Base-by-base conservation (phyloP, 495 filamentous ascomycete genomes). In the Aspergillus sclerotioniger region DNA sequence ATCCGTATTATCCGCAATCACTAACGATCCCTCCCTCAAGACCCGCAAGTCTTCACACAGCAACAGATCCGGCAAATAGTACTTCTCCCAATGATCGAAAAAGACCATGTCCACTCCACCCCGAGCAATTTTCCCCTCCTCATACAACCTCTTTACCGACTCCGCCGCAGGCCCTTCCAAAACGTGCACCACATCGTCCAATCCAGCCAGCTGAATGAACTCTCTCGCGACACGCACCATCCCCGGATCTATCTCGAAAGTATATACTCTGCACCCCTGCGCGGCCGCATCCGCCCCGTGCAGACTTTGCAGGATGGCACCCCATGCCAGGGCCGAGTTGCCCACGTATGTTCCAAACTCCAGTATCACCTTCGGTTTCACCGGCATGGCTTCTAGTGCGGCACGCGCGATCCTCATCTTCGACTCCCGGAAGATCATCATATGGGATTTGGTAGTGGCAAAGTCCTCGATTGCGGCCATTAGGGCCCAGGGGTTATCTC, bases 291-390 rank as follows among this genome's bases (percentile, higher is more conserved):
- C 41, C 3, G 15, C 0, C 13, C 60, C 57, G 51, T 69, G 48
- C 10, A 68, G 59, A 41, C 67, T 64, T 3, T 54, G 63, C 16
- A 72, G 53, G 16, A 67, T 66, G 21, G 64, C 67, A 43, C 63
- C 67, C 62, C 69, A 71, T 2, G 61, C 61, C 1, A 74, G 39
- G 5, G 67, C 71, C 0, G 71, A 71, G 33, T 65, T 64, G 28
- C 69, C 69, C 7, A 74, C 62, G 37, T 69, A 72, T 0, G 67
- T 66, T 16, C 69, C 71, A 35, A 72, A 67, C 39, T 74, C 69
- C 7, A 74, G 35, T 8, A 74, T 41, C 37, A 41, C 37, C n/a
- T 6, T 13, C 10, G 37, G 37, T n/a, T 41, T 41, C 1, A 41
- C 37, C 7, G 37, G 37, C 37, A 41, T 41, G 37, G 37, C 13